Percentiles rank a stretch among this genome's conserved stretches.
Conservation (phyloP, 306 rosid species). For the Dicorynia guianensis region DNA sequence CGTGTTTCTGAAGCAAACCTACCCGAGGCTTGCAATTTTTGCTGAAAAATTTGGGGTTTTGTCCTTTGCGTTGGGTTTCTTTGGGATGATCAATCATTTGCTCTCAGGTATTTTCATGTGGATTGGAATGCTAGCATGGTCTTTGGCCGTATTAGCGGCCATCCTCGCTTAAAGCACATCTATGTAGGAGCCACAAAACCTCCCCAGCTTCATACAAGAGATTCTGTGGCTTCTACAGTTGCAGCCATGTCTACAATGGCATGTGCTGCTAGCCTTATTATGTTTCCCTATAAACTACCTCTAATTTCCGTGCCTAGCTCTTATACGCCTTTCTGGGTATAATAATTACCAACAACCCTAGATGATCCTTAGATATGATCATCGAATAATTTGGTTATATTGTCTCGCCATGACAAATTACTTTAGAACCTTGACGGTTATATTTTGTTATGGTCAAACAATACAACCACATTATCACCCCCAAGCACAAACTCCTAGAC, state of each 20-base stretch:
- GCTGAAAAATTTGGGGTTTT: slow-evolving; percentile 5
- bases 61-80: slow-evolving; percentile 2
- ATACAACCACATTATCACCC: too few relatives aligned
- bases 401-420: not conserved
- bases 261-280: not conserved
- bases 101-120: slow-evolving; percentile 14
- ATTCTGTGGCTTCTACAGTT: slow-evolving; percentile 35
- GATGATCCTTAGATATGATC: too few relatives aligned
- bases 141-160: not conserved
- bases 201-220: slow-evolving; percentile 28
- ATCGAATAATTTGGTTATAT: too few relatives aligned
- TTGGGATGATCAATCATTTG: not conserved
- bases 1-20: slow-evolving; percentile 2
- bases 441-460: too few relatives aligned
- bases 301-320: too few relatives aligned
- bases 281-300: too few relatives aligned
- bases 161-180: not conserved
- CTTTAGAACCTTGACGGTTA: not conserved
- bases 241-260: slow-evolving; percentile 37
- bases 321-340: too few relatives aligned
- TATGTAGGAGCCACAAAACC: slow-evolving; percentile 33
- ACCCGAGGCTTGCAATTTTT: not conserved
- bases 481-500: too few relatives aligned
- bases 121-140: slow-evolving; percentile 18
- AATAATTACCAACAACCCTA: too few relatives aligned